These are phyloP conservation scores for Pythium vanterpoolii DNA, from an alignment of 352 stramenopile species.

Conservation along the genomic window DNA sequence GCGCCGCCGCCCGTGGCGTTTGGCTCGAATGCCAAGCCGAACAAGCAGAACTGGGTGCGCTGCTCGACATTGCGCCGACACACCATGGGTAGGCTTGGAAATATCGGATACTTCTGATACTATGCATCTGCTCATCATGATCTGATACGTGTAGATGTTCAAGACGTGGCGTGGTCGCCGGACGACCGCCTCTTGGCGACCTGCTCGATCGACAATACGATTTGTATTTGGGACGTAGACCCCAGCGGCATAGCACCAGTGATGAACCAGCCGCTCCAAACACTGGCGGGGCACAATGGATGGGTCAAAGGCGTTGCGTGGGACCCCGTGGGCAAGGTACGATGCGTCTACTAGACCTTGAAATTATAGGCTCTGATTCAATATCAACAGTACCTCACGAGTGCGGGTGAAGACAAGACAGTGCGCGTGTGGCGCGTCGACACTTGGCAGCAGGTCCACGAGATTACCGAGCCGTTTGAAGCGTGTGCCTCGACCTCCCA, in stretches of 20 bases:
- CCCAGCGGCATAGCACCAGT: constrained; percentile 44
- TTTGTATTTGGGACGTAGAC: constrained; percentile 84
- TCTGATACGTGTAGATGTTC: constrained; percentile 49
- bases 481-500: constrained; percentile 74
- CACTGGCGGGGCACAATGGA: constrained; percentile 70
- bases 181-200: constrained; percentile 87
- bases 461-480: constrained; percentile 75
- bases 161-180: constrained; percentile 83
- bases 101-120: background rate
- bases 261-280: constrained; percentile 81
- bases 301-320: constrained; percentile 88
- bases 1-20: constrained; percentile 68
- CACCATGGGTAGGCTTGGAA: constrained; percentile 66
- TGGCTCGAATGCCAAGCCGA: constrained; percentile 69
- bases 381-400: constrained; percentile 89
- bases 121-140: background rate
- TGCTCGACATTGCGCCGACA: constrained; percentile 80
- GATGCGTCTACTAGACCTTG: background rate
- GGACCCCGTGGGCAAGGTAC: constrained; percentile 82
- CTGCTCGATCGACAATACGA: constrained; percentile 88
- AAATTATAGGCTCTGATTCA: no score
- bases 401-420: constrained; percentile 83
- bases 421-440: constrained; percentile 83
- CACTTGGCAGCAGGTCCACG: constrained; percentile 64
- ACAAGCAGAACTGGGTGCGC: constrained; percentile 84